Evolutionary conservation across 2,329 filamentous ascomycete genomes (phyloP).

Genomic region (Phaeosphaeriaceae sp.): DNA sequence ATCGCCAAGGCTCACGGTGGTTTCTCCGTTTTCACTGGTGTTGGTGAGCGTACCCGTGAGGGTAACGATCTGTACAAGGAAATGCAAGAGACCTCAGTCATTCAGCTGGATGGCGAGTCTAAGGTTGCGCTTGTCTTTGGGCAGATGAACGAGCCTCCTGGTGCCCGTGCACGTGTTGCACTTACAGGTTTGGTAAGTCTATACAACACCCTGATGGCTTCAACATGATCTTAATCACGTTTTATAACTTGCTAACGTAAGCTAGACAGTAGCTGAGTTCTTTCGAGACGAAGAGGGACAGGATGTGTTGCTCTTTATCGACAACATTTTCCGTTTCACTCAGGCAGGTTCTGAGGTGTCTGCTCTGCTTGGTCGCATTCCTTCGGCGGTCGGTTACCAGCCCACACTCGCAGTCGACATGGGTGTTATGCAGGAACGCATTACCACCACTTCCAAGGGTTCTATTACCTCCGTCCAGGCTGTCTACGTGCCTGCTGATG

Average conservation of each 20-base stretch:
- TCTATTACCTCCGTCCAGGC: slow-evolving; percentile 99
- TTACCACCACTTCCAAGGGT: slow-evolving; percentile 99
- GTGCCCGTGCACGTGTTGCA: slow-evolving; percentile 99
- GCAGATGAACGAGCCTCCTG: slow-evolving; percentile 99
- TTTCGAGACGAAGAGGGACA: slow-evolving; percentile 84
- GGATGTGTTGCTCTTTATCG: slow-evolving; percentile 99
- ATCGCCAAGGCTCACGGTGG: slow-evolving; percentile 99
- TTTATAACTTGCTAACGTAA: not conserved
- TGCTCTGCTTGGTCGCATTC: slow-evolving; percentile 98
- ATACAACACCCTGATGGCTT: not conserved
- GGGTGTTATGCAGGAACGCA: slow-evolving; percentile 87
- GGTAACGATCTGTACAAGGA: slow-evolving; percentile 99
- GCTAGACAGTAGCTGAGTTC: slow-evolving; percentile 66
- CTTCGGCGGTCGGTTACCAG: slow-evolving; percentile 99
- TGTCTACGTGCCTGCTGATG: slow-evolving; percentile 99
- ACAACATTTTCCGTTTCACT: slow-evolving; percentile 99
- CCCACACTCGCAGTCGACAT: slow-evolving; percentile 45
- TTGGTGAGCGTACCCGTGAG: slow-evolving; percentile 99
- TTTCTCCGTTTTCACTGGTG: slow-evolving; percentile 99
- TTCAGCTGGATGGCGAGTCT: slow-evolving; percentile 98
- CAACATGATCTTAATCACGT: not conserved
- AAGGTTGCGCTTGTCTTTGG: slow-evolving; percentile 99
- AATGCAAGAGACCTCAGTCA: slow-evolving; percentile 99
- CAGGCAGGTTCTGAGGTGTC: slow-evolving; percentile 99
- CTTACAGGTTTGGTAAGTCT: slow-evolving; percentile 78